Conservation (phyloP, 2,329 filamentous ascomycete species). For the Fusarium sp. region DNA sequence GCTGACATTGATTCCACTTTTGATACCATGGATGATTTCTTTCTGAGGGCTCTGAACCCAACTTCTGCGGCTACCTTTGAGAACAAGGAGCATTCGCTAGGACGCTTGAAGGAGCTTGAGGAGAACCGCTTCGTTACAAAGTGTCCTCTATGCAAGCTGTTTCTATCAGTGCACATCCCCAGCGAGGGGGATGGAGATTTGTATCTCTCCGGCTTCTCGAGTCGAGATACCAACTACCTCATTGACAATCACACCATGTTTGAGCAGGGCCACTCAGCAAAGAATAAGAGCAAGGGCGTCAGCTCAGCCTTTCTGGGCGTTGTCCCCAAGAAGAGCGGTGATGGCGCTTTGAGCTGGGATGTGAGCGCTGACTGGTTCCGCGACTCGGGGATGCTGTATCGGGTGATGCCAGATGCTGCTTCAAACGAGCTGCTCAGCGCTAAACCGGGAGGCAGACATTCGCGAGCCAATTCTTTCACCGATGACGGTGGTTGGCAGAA, state of each 20-base stretch:
- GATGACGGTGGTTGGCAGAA: constrained; percentile 42
- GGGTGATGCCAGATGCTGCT: constrained; percentile 43
- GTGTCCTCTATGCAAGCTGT: constrained; percentile 50
- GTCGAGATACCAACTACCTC: constrained; percentile 48
- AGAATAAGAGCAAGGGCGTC: constrained; percentile 42
- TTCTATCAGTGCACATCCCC: constrained; percentile 47
- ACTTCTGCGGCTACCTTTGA: constrained; percentile 47
- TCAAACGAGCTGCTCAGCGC: constrained; percentile 42
- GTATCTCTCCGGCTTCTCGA: constrained; percentile 48
- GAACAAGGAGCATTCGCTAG: constrained; percentile 45
- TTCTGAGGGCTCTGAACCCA: constrained; percentile 43
- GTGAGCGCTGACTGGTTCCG: constrained; percentile 49
- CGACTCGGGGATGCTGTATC: constrained; percentile 47
- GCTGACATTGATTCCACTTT: constrained; percentile 48
- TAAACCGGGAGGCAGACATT: constrained; percentile 28
- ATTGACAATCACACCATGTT: constrained; percentile 47
- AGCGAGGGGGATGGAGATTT: constrained; percentile 45
- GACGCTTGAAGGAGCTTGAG: constrained; percentile 43
- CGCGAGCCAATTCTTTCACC: constrained; percentile 32
- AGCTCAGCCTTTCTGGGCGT: constrained; percentile 48
- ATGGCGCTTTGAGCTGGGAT: constrained; percentile 44
- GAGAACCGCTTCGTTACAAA: constrained; percentile 48
- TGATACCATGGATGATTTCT: constrained; percentile 46
- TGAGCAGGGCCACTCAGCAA: constrained; percentile 46
- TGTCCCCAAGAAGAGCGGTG: constrained; percentile 46